Base-by-base conservation (phyloP, 305 asterid species). In the Solanum hybrid region DNA sequence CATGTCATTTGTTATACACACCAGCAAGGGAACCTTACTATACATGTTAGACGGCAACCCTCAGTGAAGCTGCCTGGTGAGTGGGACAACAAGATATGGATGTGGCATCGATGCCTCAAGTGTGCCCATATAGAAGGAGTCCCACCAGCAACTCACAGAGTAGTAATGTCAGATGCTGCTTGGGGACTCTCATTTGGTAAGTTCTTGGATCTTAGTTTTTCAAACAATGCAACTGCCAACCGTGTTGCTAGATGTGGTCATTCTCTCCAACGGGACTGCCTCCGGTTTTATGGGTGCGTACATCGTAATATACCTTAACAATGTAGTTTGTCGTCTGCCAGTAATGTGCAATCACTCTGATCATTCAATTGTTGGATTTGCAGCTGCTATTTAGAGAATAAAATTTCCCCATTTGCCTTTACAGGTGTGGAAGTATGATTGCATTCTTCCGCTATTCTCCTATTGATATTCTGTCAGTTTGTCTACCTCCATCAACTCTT, bases 111-210 rank as follows among this genome's bases (percentile, higher is more conserved):
- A 89, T 98, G 99, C 94, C 96, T 98, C 89, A 94, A 90, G 92
- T 98, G 99, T 89, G 90, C 86, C 20, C 94, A 88, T 31, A 79
- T 89, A n/a, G 95, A 92, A 20, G 99, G 99, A 71, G 94, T 95
- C 86, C 99, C 99, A 35, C 99, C 99, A 20, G 98, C 98, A 88
- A 95, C 96, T 79, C 92, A 60, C 51, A 94, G 98, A 89, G 98
- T 98, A 64, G 92, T 96, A 81, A 97, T 98, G 99, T 96, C 99
- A 22, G 95, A 95, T 89, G 94, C 99, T 90, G 99, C 99, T 27
- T 97, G 99, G 99, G 99, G 99, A n/a, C 98, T 98, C 86, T 98
- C 99, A n/a, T 96, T 98, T 78, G 99, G 99, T 29, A 98, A 97
- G 92, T 98, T 98, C 94, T 96, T 98, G 76, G 99, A 98, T 91